These are phyloP conservation scores for Uncinocarpus reesii DNA, from an alignment of 2,329 filamentous ascomycete genomes.

Conservation along the genomic window DNA sequence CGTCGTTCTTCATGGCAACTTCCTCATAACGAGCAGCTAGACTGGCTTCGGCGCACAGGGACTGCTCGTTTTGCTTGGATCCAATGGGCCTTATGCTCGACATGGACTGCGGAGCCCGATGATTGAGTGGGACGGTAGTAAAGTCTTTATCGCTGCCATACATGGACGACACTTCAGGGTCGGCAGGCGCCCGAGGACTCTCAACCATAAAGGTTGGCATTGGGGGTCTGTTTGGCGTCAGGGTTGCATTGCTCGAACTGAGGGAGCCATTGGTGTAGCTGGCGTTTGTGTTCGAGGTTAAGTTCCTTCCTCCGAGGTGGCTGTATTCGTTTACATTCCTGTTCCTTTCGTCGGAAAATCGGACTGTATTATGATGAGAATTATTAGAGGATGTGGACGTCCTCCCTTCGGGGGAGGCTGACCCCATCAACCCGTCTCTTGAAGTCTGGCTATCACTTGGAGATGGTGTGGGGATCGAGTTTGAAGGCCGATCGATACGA, in stretches of 20 bases:
- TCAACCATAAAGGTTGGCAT: conserved; percentile 3
- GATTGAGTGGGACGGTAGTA: conserved; percentile 12
- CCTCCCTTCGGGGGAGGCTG: conserved; percentile 14
- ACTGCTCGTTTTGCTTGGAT: conserved; percentile 12
- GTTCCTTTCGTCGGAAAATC: conserved; percentile 6
- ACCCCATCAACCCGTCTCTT: conserved; percentile 40
- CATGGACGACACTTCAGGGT: conserved; percentile 14
- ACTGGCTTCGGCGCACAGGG: conserved; percentile 36
- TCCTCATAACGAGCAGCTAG: conserved; percentile 40
- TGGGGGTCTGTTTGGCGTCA: not conserved
- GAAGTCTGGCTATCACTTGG: conserved; percentile 46
- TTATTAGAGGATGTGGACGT: conserved; percentile 7
- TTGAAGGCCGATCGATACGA: conserved; percentile 35
- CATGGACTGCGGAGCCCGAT: not conserved
- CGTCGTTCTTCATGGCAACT: conserved; percentile 24
- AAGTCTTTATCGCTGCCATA: conserved; percentile 15
- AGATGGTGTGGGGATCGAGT: conserved; percentile 41
- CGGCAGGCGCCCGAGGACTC: conserved; percentile 2
- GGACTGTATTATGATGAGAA: not conserved
- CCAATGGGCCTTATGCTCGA: not conserved
- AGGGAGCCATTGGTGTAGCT: not conserved
- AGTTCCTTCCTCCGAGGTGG: not conserved
- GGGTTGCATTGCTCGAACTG: conserved; percentile 9
- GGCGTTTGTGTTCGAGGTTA: conserved; percentile 1
- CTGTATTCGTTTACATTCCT: not conserved